A percentile compares a stretch with the other conserved stretches of the same genome.
Conservation (phyloP, 352 stramenopile species). For the Pythium volutum region DNA sequence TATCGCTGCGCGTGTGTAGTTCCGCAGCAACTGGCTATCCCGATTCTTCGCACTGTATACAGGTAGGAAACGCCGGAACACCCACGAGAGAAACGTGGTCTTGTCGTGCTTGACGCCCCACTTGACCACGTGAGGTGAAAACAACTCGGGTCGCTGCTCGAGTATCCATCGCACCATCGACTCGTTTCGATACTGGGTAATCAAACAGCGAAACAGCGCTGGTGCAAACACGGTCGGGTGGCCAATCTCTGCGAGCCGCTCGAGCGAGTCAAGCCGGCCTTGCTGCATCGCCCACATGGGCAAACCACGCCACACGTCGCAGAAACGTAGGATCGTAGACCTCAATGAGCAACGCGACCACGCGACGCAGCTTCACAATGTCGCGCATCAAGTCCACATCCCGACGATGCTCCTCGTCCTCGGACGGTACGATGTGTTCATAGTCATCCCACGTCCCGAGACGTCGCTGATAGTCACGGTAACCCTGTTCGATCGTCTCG, state of each 20-base stretch:
- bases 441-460: not conserved
- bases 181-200: not conserved
- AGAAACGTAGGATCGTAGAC: not conserved
- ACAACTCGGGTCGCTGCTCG: not conserved
- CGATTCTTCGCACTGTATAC: not conserved
- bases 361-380: not conserved
- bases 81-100: not conserved
- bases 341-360: not conserved
- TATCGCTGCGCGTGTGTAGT: not conserved
- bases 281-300: not conserved
- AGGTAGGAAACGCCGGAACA: not conserved
- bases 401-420: no score
- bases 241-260: not conserved
- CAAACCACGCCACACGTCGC: not conserved
- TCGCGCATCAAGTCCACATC: no score
- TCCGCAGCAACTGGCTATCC: not conserved
- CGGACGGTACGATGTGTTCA: not conserved
- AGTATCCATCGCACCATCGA: not conserved
- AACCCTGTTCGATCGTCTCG: not conserved
- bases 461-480: not conserved
- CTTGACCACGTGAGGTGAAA: not conserved
- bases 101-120: conserved; percentile 1
- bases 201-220: not conserved
- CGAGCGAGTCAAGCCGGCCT: not conserved
- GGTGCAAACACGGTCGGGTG: not conserved